Percentiles rank a stretch among this genome's conserved stretches.
Conservation (phyloP, 768 basidiomycete genomes). For the Arthromyces matolae region DNA sequence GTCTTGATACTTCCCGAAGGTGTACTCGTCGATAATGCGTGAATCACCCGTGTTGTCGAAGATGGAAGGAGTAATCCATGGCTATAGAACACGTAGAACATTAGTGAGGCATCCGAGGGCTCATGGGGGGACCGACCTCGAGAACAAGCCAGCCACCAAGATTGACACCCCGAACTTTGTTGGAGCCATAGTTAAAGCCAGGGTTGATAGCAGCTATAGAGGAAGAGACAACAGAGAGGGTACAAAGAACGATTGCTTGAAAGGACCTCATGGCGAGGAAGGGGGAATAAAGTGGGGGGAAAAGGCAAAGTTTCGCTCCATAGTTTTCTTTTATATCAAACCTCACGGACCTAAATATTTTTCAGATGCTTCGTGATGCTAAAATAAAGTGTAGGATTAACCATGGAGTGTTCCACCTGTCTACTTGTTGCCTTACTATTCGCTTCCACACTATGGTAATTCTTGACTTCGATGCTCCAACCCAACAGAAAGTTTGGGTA, state of each 20-base stretch:
- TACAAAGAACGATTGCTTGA: constrained; percentile 19
- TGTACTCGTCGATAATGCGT: constrained; percentile 73
- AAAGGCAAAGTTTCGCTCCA: not conserved
- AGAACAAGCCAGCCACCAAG: constrained; percentile 60
- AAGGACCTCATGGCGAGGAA: constrained; percentile 12
- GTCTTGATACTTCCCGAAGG: constrained; percentile 65
- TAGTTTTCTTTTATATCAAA: not conserved
- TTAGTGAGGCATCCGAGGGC: not conserved
- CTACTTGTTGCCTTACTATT: constrained; percentile 9
- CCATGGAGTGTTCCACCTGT: no score
- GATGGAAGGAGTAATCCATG: constrained; percentile 76
- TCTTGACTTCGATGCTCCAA: no score
- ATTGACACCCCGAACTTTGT: constrained; percentile 81
- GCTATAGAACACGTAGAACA: constrained; percentile 33
- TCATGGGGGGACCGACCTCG: constrained; percentile 35
- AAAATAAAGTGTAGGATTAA: constrained; percentile 18
- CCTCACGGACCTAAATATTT: constrained; percentile 14
- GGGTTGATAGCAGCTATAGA: constrained; percentile 35
- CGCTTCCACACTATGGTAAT: constrained; percentile 3
- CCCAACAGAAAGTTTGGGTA: no score
- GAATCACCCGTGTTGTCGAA: constrained; percentile 64
- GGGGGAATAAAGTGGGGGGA: constrained; percentile 3
- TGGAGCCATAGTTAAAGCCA: constrained; percentile 68
- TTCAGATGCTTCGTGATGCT: constrained; percentile 18
- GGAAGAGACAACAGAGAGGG: constrained; percentile 28